Base-by-base conservation (phyloP, 2,329 filamentous ascomycete species). In the Fusarium siculi region DNA sequence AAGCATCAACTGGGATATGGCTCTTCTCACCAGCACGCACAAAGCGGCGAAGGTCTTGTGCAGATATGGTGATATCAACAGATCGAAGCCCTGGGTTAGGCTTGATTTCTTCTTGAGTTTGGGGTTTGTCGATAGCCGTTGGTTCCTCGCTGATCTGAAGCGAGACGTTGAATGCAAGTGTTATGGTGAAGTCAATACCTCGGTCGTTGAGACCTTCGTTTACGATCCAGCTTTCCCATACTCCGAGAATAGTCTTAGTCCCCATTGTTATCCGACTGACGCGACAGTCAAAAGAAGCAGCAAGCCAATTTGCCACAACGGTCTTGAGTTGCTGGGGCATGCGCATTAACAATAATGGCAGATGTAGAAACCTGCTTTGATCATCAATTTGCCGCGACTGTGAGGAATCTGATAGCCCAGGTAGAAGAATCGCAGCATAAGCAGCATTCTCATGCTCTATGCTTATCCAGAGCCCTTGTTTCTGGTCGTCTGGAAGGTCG, bases 231-330 rank as follows among this genome's bases (percentile, higher is more conserved):
- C 80, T 77, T 70, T 90, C 88, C 85, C 86, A 87, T 10, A 84
- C 80, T 8, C 77, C 76, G 3, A 89, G 79, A 1, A 91, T 81
- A 4, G 86, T 87, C 49, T 82, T 82, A 11, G 87, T 88, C 10
- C 86, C 86, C 5, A 90, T 77, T 2, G 81, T 81, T 46, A 90
- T 78, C 8, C 86, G 81, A 60, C 82, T 85, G 49, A 90, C 84
- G 34, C 87, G 87, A 68, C 87, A 89, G 79, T 91, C 89, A 70
- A 90, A 90, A 1, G 85, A 85, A 46, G 79, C 83, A 7, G 84
- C 82, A 16, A 91, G 79, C 77, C 90, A 91, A 28, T 86, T 83
- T n/a, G 82, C 68, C 1, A 90, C 73, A 25, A 87, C 80, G 5
- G 80, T 66, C 72, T 88, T 88, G 2, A 90, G 80, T 5, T 87